phyloP scores from a whole-genome alignment of 331 rosid genomes.

The Quercus tomentella region DNA sequence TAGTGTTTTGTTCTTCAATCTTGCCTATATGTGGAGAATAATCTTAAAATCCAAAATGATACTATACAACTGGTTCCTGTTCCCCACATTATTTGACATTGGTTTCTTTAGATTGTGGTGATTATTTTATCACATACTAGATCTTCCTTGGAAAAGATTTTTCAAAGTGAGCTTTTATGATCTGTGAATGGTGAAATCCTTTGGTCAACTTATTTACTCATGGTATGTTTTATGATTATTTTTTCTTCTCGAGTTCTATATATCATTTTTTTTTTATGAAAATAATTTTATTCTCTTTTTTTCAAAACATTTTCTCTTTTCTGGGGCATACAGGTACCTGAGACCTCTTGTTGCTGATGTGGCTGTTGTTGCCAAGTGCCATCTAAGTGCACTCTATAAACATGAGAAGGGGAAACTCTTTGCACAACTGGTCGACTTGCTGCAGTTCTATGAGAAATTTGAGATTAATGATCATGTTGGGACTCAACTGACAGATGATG shows the following conservation, averaged over 20 bases:
- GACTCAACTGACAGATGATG: conserved; percentile 83
- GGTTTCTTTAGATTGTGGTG: not conserved
- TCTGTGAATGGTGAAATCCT: not conserved
- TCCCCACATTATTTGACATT: not conserved
- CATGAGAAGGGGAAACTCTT: conserved; percentile 92
- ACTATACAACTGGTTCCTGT: not conserved
- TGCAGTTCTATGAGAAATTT: conserved; percentile 92
- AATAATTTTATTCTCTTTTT: no score
- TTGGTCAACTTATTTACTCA: not conserved
- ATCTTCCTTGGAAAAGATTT: not conserved
- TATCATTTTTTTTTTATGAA: no score
- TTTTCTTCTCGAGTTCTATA: not conserved
- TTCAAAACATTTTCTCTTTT: not conserved
- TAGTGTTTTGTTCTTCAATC: not conserved
- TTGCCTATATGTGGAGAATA: not conserved
- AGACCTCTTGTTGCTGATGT: conserved; percentile 97
- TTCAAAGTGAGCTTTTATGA: not conserved
- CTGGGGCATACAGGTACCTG: conserved; percentile 53
- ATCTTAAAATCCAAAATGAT: not conserved
- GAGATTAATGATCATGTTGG: conserved; percentile 95
- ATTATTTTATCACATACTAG: not conserved
- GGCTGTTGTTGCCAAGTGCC: conserved; percentile 95
- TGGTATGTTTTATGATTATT: conserved; percentile 1
- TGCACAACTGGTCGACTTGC: conserved; percentile 88
- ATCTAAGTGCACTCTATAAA: conserved; percentile 85